phyloP scores from a whole-genome alignment of 192 early-diverging fungal genomes.

The Umbelopsis isabellina region DNA sequence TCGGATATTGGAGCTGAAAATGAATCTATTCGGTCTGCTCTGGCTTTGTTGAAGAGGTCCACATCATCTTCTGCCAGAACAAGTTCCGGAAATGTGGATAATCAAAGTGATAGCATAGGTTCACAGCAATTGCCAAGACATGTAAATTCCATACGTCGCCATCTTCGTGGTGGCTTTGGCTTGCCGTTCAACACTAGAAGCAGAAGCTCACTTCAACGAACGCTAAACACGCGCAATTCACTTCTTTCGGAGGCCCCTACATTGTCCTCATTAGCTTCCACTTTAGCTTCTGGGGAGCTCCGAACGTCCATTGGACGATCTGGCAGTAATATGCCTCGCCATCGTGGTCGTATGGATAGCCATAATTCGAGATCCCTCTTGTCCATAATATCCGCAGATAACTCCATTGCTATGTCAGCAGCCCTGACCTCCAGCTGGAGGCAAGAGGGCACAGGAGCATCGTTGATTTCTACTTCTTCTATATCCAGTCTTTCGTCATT shows the following conservation, averaged over 20 bases:
- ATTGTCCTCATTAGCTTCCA: background rate
- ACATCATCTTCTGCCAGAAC: background rate
- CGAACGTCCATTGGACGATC: background rate
- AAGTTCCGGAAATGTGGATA: background rate
- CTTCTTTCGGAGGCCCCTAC: background rate
- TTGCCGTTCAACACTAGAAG: background rate
- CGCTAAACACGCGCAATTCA: background rate
- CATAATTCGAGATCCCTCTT: background rate
- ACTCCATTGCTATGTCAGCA: slow-evolving; percentile 1
- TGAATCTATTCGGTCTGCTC: background rate
- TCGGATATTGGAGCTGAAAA: background rate
- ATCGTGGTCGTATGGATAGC: slow-evolving; percentile 2
- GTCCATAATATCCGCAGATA: background rate
- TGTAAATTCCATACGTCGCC: background rate
- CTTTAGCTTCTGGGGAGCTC: slow-evolving; percentile 3
- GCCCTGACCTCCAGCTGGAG: slow-evolving; percentile 4
- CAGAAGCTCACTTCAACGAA: slow-evolving; percentile 4
- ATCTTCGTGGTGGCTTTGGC: background rate
- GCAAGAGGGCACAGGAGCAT: slow-evolving; percentile 16
- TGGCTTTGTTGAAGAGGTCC: background rate
- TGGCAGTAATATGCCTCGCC: background rate
- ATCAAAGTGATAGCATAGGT: background rate
- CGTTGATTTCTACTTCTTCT: slow-evolving; percentile 31
- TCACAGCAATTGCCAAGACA: slow-evolving; percentile 1
- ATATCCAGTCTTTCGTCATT: slow-evolving; percentile 37